Evolutionary conservation across 1,284 basidiomycete genomes (phyloP).

Genomic region (Polyporus tsugae): DNA sequence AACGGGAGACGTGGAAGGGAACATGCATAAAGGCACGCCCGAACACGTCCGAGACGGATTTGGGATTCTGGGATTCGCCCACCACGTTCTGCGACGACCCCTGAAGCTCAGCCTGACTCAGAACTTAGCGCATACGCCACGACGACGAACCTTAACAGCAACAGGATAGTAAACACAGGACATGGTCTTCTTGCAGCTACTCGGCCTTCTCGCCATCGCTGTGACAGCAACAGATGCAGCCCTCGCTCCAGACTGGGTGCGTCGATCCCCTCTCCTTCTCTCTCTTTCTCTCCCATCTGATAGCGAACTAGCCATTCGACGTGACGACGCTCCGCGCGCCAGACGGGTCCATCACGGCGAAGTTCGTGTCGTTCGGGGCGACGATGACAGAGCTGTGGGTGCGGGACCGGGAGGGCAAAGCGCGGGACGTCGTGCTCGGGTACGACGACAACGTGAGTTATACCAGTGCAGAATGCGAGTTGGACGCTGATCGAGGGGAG

Average conservation of each 20-base stretch:
- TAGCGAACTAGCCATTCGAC: constrained; percentile 51
- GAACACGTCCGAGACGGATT: neutral
- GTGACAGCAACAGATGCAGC: neutral
- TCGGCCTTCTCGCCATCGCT: neutral
- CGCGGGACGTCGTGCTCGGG: constrained; percentile 58
- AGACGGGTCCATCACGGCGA: constrained; percentile 61
- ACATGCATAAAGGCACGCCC: neutral
- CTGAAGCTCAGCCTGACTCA: neutral
- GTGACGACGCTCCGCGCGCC: constrained; percentile 55
- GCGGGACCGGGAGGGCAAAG: constrained; percentile 54
- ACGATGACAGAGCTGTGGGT: constrained; percentile 62
- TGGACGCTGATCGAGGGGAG: neutral
- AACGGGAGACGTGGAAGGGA: neutral
- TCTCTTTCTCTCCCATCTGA: neutral
- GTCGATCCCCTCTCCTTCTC: neutral
- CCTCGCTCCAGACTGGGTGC: constrained; percentile 28
- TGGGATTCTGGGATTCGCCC: neutral
- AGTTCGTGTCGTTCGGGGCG: constrained; percentile 61
- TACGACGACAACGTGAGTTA: constrained; percentile 59
- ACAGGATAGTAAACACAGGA: neutral
- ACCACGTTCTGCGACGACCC: neutral
- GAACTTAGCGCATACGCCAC: too few species aligned
- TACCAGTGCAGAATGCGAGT: neutral
- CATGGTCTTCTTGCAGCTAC: constrained; percentile 10
- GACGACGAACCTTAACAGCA: neutral